These are phyloP conservation scores for Castanopsis chinensis DNA, from an alignment of 306 rosid species.

Conservation along the genomic window DNA sequence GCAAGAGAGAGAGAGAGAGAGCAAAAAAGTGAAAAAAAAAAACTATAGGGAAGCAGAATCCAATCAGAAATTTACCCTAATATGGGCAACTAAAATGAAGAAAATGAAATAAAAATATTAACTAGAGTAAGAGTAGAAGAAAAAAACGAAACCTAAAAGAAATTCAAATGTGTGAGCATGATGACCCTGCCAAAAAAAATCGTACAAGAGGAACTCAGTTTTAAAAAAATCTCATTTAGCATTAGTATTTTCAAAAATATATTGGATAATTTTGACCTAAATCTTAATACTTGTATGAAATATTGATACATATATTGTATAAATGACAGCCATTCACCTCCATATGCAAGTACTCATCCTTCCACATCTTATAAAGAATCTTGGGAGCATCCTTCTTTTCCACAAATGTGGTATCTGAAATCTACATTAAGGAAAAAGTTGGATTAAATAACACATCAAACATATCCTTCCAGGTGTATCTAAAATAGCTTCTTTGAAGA, in stretches of 20 bases:
- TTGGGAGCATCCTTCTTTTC: constrained; percentile 81
- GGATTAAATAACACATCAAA: background rate
- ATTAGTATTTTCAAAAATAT: too few relatives aligned
- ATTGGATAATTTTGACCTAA: background rate
- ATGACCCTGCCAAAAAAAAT: background rate
- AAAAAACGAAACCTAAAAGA: background rate
- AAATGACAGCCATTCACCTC: constrained; percentile 55
- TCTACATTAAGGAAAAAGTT: constrained; percentile 33
- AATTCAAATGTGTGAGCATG: background rate
- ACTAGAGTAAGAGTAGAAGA: background rate
- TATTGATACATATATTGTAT: background rate
- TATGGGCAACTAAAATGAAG: background rate
- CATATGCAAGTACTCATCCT: constrained; percentile 79
- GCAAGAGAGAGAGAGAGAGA: background rate
- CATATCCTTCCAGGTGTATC: background rate
- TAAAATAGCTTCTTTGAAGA: background rate
- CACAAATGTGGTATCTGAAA: constrained; percentile 68
- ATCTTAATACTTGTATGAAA: constrained; percentile 1
- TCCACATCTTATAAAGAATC: constrained; percentile 65
- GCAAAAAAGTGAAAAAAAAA: too few relatives aligned
- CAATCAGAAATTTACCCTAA: too few relatives aligned
- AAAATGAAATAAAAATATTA: background rate
- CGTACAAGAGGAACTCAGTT: background rate
- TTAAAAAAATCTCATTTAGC: background rate
- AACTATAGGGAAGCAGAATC: too few relatives aligned